Conservation (phyloP, 176 grass and related monocot species). For the Ampelocalamus luodianensis region DNA sequence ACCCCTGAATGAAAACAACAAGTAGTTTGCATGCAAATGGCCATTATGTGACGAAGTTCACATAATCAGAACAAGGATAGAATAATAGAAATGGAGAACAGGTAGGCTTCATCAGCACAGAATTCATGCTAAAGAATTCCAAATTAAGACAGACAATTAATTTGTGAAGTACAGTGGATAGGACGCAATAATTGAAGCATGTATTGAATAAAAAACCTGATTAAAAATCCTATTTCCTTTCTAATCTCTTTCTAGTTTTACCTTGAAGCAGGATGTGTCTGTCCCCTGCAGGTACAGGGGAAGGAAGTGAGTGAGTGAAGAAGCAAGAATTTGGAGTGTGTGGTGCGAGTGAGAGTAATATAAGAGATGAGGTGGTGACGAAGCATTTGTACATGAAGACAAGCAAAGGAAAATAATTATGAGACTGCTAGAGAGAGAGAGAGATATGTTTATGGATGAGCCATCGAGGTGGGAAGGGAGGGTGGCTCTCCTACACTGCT, state of each 20-base stretch:
- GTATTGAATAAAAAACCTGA: background rate
- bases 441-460: conserved; percentile 51
- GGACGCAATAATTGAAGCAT: conserved; percentile 39
- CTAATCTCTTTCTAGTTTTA: conserved; percentile 9
- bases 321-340: conserved; percentile 44
- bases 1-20: background rate
- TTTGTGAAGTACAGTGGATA: background rate
- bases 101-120: background rate
- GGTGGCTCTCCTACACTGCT: conserved; percentile 67
- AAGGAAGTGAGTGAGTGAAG: conserved; percentile 3
- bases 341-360: conserved; percentile 45
- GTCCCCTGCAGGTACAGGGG: conserved; percentile 37
- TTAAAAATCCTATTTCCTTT: background rate
- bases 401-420: conserved; percentile 42
- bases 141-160: background rate
- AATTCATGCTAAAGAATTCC: background rate
- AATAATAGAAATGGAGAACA: background rate
- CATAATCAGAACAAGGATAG: conserved; percentile 9
- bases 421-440: conserved; percentile 3
- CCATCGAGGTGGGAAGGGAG: conserved; percentile 57
- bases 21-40: background rate
- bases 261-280: conserved; percentile 30
- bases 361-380: conserved; percentile 45
- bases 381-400: conserved; percentile 43
- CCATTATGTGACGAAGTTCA: background rate